phyloP scores from a whole-genome alignment of 345 rosid genomes.

The Pistacia atlantica region DNA sequence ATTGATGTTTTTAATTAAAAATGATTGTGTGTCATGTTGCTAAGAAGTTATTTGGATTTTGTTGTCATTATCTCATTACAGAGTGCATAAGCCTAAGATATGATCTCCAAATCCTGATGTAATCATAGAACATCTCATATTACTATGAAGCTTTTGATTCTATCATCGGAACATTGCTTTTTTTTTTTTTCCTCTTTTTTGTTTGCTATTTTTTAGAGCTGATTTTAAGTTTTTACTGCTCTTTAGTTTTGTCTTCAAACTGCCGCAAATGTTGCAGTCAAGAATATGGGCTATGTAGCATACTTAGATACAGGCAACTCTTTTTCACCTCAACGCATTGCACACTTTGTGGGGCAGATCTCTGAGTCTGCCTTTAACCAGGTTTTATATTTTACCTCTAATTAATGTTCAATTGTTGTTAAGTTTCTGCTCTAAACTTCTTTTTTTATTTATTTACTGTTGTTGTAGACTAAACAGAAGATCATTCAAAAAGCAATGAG shows the following conservation, averaged over 20 bases:
- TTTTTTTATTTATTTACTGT: neutral
- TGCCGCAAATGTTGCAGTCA: conserved; percentile 58
- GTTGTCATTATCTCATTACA: too few relatives aligned
- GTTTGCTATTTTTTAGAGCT: neutral
- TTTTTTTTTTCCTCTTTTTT: neutral
- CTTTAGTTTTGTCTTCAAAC: conserved; percentile 67
- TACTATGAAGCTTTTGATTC: neutral
- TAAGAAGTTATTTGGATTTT: too few relatives aligned
- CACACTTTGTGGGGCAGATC: conserved; percentile 42
- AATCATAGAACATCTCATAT: neutral
- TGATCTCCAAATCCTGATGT: neutral
- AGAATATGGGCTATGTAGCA: conserved; percentile 44
- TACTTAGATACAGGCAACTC: conserved; percentile 84
- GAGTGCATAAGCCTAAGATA: neutral
- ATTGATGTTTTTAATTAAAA: too few relatives aligned
- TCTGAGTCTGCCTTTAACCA: conserved; percentile 33
- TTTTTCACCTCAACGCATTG: conserved; percentile 67
- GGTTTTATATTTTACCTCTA: conserved; percentile 29
- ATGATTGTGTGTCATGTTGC: too few relatives aligned
- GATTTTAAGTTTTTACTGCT: conserved; percentile 16
- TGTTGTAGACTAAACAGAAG: conserved; percentile 26
- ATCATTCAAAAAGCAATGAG: conserved; percentile 53
- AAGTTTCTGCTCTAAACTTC: neutral
- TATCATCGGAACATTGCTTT: neutral
- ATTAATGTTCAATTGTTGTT: conserved; percentile 6